Evolutionary conservation across 352 stramenopile genomes (phyloP).

Genomic region (Phytophthora kernoviae): DNA sequence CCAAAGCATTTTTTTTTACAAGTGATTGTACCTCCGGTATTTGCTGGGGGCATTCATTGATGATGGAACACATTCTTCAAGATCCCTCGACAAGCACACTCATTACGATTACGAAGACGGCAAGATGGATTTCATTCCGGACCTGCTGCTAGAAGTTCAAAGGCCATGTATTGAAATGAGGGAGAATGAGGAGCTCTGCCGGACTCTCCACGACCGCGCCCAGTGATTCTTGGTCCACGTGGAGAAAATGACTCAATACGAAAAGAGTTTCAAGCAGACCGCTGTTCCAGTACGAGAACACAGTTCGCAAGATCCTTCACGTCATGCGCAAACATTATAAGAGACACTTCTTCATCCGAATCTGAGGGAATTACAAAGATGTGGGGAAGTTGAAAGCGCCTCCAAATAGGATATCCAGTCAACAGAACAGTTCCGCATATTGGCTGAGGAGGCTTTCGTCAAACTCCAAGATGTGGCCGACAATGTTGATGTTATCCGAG

Average conservation of each 20-base stretch:
- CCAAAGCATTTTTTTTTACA: too few relatives aligned
- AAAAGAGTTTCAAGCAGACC: constrained; percentile 27
- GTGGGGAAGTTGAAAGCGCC: constrained; percentile 8
- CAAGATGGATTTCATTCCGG: constrained; percentile 20
- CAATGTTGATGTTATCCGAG: background rate
- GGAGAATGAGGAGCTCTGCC: constrained; percentile 25
- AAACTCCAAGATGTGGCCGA: constrained; percentile 4
- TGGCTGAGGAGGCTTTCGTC: constrained; percentile 6
- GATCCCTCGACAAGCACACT: too few relatives aligned
- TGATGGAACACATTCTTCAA: too few relatives aligned
- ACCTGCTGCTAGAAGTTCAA: constrained; percentile 19
- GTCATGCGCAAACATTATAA: constrained; percentile 10
- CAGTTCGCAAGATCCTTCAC: constrained; percentile 24
- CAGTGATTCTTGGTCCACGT: constrained; percentile 34
- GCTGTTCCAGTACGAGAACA: constrained; percentile 20
- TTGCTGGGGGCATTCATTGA: too few relatives aligned
- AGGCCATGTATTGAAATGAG: constrained; percentile 26
- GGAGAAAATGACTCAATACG: constrained; percentile 27
- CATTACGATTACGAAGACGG: too few relatives aligned
- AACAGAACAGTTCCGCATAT: background rate
- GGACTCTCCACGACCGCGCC: constrained; percentile 5
- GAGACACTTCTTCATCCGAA: constrained; percentile 11
- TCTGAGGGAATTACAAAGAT: constrained; percentile 17
- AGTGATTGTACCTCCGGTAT: too few relatives aligned
- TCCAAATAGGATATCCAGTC: constrained; percentile 22